Evolutionary conservation across 108 stramenopile genomes (phyloP).

Genomic region (Nitzschia palea): DNA sequence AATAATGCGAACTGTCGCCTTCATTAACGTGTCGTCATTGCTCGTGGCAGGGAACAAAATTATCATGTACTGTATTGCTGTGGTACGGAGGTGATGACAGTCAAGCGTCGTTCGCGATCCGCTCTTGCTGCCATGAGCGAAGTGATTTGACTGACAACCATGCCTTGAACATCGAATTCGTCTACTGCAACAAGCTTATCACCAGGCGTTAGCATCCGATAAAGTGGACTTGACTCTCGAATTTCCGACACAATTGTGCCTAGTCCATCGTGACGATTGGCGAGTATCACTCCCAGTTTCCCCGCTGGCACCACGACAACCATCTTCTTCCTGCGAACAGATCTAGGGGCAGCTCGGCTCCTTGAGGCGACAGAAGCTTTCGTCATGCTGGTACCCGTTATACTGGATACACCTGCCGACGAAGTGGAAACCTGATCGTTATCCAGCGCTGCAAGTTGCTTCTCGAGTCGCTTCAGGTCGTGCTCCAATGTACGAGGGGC

Average conservation of each 20-base stretch:
- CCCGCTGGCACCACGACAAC: slow-evolving; percentile 58
- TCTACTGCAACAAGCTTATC: slow-evolving; percentile 49
- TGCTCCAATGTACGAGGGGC: slow-evolving; percentile 19
- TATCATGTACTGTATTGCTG: slow-evolving; percentile 6
- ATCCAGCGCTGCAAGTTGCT: slow-evolving; percentile 35
- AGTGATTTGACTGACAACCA: slow-evolving; percentile 66
- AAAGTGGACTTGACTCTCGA: slow-evolving; percentile 25
- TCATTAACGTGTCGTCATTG: no score
- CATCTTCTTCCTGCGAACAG: slow-evolving; percentile 15
- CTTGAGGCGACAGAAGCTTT: slow-evolving; percentile 5
- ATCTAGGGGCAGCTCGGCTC: slow-evolving; percentile 2
- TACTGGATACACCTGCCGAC: slow-evolving; percentile 21
- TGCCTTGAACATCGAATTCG: slow-evolving; percentile 53
- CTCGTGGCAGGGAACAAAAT: no score
- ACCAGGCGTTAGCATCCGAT: slow-evolving; percentile 36
- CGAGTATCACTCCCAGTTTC: slow-evolving; percentile 72
- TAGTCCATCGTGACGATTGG: slow-evolving; percentile 52
- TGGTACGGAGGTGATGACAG: slow-evolving; percentile 34
- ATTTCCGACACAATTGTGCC: slow-evolving; percentile 50
- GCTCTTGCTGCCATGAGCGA: slow-evolving; percentile 48
- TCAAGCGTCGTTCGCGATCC: slow-evolving; percentile 45
- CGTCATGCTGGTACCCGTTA: slow-evolving; percentile 19
- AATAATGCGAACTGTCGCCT: no score
- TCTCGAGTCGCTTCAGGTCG: slow-evolving; percentile 33
- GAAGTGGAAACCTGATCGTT: slow-evolving; percentile 13